Conservation (phyloP, 495 filamentous ascomycete genomes). For the Echria macrotheca region DNA sequence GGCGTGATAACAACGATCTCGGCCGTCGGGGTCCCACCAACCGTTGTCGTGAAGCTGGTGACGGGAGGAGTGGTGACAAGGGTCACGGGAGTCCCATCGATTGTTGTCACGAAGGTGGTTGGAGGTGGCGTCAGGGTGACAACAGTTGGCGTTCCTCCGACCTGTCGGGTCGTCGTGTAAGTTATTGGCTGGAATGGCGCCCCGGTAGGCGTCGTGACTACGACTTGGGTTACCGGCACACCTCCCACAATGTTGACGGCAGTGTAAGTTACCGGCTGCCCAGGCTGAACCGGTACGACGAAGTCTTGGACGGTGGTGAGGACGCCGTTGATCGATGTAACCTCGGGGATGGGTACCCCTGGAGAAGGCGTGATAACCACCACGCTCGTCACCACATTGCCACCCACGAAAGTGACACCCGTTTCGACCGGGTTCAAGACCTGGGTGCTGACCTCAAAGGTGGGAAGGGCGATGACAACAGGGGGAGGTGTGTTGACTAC, state of each 20-base stretch:
- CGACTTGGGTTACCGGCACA: conserved; percentile 13
- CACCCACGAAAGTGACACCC: conserved; percentile 15
- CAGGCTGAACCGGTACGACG: conserved; percentile 5
- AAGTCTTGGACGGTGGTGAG: conserved; percentile 14
- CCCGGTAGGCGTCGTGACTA: conserved; percentile 17
- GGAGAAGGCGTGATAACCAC: conserved; percentile 22
- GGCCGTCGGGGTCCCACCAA: conserved; percentile 23
- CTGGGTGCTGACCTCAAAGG: conserved; percentile 13
- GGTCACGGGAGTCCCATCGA: conserved; percentile 23
- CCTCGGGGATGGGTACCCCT: conserved; percentile 1
- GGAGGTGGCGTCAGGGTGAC: conserved; percentile 16
- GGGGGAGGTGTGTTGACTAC: conserved; percentile 19
- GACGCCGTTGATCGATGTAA: conserved; percentile 15
- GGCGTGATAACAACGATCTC: conserved; percentile 24
- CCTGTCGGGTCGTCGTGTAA: conserved; percentile 17
- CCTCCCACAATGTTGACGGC: conserved; percentile 16
- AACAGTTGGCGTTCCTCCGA: conserved; percentile 26
- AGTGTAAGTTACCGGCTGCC: conserved; percentile 18
- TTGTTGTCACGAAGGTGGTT: conserved; percentile 24
- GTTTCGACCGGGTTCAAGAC: conserved; percentile 16
- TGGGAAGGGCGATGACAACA: conserved; percentile 13
- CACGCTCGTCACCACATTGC: conserved; percentile 15
- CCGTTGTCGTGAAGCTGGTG: conserved; percentile 24
- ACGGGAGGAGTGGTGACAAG: conserved; percentile 22
- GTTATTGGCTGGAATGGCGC: conserved; percentile 17